Evolutionary conservation across 2,329 filamentous ascomycete species (phyloP).

Genomic region (Cercospora citrullina): DNA sequence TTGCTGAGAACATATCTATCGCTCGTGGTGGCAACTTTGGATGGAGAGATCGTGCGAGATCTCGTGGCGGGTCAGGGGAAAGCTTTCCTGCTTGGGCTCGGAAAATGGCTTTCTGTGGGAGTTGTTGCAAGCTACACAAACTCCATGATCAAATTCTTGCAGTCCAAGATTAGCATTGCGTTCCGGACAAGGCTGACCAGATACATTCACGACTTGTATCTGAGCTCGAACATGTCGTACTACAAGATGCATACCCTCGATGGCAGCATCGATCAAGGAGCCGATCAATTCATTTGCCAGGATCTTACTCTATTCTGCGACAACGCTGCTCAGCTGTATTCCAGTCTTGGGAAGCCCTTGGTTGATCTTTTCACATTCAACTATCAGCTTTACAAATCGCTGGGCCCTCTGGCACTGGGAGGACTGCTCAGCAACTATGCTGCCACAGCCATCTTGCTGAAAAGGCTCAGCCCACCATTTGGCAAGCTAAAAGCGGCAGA

Average conservation of each 20-base stretch:
- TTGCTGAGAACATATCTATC: slow-evolving; percentile 93
- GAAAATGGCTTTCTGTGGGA: slow-evolving; percentile 94
- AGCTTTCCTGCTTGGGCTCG: slow-evolving; percentile 80
- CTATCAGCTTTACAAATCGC: slow-evolving; percentile 89
- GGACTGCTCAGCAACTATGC: slow-evolving; percentile 92
- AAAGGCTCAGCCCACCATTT: slow-evolving; percentile 88
- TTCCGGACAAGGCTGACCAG: slow-evolving; percentile 92
- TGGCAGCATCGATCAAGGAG: slow-evolving; percentile 85
- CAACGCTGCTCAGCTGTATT: slow-evolving; percentile 88
- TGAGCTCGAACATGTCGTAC: slow-evolving; percentile 93
- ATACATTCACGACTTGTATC: slow-evolving; percentile 95
- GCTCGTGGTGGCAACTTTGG: slow-evolving; percentile 84
- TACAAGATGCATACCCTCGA: slow-evolving; percentile 94
- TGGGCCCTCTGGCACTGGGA: slow-evolving; percentile 83
- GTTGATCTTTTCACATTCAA: slow-evolving; percentile 98
- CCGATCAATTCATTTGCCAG: slow-evolving; percentile 96
- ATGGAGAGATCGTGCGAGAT: slow-evolving; percentile 94
- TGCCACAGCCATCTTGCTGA: slow-evolving; percentile 84
- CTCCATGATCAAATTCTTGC: slow-evolving; percentile 97
- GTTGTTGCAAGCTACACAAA: slow-evolving; percentile 96
- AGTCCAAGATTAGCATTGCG: slow-evolving; percentile 96
- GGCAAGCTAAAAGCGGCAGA: slow-evolving; percentile 96
- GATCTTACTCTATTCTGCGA: slow-evolving; percentile 95
- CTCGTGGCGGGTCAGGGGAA: slow-evolving; percentile 92
- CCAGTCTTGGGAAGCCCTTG: slow-evolving; percentile 93